phyloP scores from a whole-genome alignment of 306 rosid genomes.

The Inga oerstediana region DNA sequence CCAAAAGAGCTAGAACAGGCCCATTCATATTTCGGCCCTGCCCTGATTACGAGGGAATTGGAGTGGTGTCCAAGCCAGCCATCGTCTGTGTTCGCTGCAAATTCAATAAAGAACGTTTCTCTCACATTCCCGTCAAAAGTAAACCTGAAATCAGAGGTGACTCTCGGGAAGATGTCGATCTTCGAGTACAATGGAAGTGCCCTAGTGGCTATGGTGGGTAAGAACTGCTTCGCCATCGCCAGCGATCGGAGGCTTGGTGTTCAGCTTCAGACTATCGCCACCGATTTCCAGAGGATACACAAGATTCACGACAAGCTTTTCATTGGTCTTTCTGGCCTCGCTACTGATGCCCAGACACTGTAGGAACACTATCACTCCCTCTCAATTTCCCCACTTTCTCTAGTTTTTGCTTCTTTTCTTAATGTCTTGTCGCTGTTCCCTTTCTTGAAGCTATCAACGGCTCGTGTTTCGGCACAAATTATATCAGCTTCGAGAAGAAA shows the following conservation, averaged over 20 bases:
- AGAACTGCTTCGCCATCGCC: slow-evolving; percentile 97
- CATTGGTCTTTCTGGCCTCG: slow-evolving; percentile 93
- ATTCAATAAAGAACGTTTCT: not conserved
- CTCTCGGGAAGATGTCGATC: slow-evolving; percentile 53
- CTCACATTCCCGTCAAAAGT: not conserved
- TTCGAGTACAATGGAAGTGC: slow-evolving; percentile 98
- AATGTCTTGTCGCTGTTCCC: not conserved
- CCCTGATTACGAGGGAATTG: not conserved
- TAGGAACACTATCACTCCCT: slow-evolving; percentile 19
- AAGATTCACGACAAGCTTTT: slow-evolving; percentile 75
- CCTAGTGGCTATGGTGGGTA: slow-evolving; percentile 93
- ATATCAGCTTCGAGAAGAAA: slow-evolving; percentile 73
- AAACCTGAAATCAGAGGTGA: not conserved
- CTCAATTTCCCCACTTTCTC: not conserved
- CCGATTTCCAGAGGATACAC: slow-evolving; percentile 88
- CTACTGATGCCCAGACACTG: slow-evolving; percentile 95
- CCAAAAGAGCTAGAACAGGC: not conserved
- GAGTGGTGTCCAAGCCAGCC: slow-evolving; percentile 20
- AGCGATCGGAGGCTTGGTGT: slow-evolving; percentile 97
- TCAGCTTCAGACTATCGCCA: slow-evolving; percentile 95
- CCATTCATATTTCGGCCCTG: not conserved
- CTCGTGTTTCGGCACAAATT: slow-evolving; percentile 72
- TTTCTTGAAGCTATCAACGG: slow-evolving; percentile 46
- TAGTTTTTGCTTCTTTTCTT: not conserved
- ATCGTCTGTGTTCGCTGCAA: not conserved